Evolutionary conservation across 2,329 filamentous ascomycete genomes (phyloP).

Genomic region (Monosporascus sp.): DNA sequence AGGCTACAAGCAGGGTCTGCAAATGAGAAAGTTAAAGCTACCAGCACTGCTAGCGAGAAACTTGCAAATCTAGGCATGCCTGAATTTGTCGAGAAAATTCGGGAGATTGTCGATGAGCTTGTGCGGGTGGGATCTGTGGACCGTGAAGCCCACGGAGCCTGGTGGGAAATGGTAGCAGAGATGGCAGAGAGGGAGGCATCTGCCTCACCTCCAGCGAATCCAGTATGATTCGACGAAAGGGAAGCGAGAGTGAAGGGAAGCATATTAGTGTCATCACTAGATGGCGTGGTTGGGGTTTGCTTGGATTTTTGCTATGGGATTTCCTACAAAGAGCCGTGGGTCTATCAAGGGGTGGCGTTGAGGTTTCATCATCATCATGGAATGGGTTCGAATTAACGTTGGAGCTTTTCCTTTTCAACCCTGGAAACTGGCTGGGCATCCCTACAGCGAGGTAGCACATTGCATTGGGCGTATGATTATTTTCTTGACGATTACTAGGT

Average conservation of each 20-base stretch:
- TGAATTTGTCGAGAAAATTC: conserved; percentile 66
- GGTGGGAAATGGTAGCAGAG: conserved; percentile 64
- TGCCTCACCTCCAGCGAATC: conserved; percentile 7
- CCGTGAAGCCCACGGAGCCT: conserved; percentile 59
- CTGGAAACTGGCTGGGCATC: no score
- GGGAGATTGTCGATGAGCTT: conserved; percentile 64
- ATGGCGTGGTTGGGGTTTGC: neutral
- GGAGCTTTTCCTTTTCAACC: neutral
- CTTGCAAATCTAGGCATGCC: conserved; percentile 64
- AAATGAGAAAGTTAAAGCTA: conserved; percentile 64
- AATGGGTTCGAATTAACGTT: neutral
- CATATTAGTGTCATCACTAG: neutral
- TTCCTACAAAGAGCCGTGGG: neutral
- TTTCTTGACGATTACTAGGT: no score
- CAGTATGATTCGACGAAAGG: conserved; percentile 6
- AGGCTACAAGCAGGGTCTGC: conserved; percentile 61
- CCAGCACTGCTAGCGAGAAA: conserved; percentile 63
- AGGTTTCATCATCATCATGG: neutral
- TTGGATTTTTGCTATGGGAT: neutral
- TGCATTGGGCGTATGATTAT: no score
- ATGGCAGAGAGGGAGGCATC: conserved; percentile 42
- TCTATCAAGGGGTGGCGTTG: neutral
- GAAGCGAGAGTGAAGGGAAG: neutral
- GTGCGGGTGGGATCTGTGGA: conserved; percentile 62
- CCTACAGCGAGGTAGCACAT: no score